phyloP scores from a whole-genome alignment of 129 eudicot species.

The Flaveria bidentis region DNA sequence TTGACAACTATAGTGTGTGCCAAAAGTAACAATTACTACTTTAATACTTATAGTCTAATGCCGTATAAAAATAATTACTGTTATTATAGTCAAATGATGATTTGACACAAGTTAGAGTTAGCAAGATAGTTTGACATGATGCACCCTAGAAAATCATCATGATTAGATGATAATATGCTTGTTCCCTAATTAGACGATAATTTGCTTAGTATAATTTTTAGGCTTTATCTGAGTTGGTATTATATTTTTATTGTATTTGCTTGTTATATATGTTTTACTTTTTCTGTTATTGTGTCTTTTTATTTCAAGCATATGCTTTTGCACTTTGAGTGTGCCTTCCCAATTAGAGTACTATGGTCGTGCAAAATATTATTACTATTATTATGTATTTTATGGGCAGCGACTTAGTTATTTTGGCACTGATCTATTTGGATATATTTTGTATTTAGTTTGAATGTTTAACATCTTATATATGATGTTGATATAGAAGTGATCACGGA shows the following conservation, averaged over 20 bases:
- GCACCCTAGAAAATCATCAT: no score
- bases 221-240: background rate
- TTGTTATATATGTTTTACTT: background rate
- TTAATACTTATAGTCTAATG: no score
- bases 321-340: background rate
- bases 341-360: background rate
- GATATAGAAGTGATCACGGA: background rate
- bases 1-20: no score
- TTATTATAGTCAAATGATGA: background rate
- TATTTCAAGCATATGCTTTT: background rate
- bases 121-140: background rate
- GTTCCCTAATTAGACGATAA: background rate
- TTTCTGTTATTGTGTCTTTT: background rate
- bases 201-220: no score
- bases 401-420: background rate
- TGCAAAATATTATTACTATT: conserved; percentile 8
- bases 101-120: background rate
- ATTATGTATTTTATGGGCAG: background rate
- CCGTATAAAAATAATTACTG: no score
- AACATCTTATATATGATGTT: conserved; percentile 8
- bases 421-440: conserved; percentile 8
- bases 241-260: background rate
- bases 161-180: background rate
- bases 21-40: background rate
- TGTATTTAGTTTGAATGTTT: background rate